These are phyloP conservation scores for Bremia lactucae DNA, from an alignment of 352 stramenopile species.

Conservation along the genomic window DNA sequence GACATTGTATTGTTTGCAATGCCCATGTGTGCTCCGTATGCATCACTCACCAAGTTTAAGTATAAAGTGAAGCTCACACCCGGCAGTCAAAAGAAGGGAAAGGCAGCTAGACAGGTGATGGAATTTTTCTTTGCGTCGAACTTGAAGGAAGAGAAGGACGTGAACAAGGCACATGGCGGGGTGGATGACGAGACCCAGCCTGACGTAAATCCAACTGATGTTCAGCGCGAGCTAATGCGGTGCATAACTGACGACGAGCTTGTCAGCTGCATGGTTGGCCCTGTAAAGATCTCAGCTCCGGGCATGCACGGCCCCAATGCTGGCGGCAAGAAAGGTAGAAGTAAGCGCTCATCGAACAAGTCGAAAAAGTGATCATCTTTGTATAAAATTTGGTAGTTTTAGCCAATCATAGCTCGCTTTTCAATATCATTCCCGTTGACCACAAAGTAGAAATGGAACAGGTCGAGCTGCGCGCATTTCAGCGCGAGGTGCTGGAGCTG, in stretches of 20 bases:
- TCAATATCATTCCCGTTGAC: too few relatives aligned
- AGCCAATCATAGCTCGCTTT: background rate
- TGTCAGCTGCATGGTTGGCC: slow-evolving; percentile 84
- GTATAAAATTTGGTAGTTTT: background rate
- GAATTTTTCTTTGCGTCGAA: slow-evolving; percentile 74
- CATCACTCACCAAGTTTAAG: slow-evolving; percentile 79
- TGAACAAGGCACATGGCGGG: slow-evolving; percentile 5
- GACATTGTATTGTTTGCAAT: slow-evolving; percentile 85
- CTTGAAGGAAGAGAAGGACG: slow-evolving; percentile 57
- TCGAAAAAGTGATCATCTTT: slow-evolving; percentile 12
- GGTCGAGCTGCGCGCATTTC: slow-evolving; percentile 54
- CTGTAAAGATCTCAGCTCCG: slow-evolving; percentile 81
- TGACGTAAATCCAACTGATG: slow-evolving; percentile 49
- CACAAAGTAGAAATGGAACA: too few relatives aligned
- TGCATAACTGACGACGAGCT: slow-evolving; percentile 83
- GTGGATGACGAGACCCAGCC: slow-evolving; percentile 24
- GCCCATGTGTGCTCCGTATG: slow-evolving; percentile 87
- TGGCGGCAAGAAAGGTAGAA: slow-evolving; percentile 29
- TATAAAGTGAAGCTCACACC: slow-evolving; percentile 90
- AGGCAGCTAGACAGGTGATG: slow-evolving; percentile 79
- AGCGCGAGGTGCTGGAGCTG: slow-evolving; percentile 54
- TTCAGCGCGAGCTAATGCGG: slow-evolving; percentile 85
- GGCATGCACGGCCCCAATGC: slow-evolving; percentile 33
- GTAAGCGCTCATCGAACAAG: slow-evolving; percentile 17
- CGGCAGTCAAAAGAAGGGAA: slow-evolving; percentile 85